phyloP scores from a whole-genome alignment of 257 asterid genomes.

The Ballota nigra region DNA sequence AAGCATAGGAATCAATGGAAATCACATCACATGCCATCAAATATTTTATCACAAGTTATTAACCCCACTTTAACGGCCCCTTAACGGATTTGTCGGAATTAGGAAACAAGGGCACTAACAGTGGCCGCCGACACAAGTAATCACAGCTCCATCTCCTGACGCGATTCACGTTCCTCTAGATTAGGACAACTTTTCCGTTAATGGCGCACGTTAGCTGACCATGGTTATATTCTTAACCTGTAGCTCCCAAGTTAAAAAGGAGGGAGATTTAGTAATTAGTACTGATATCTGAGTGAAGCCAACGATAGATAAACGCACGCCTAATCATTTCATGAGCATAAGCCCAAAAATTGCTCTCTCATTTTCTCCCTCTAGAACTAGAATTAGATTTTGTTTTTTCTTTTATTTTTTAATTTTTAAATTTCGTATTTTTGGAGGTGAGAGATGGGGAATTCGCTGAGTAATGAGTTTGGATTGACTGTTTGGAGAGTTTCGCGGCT shows the following conservation, averaged over 20 bases:
- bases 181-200: constrained; percentile 39
- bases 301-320: constrained; percentile 26
- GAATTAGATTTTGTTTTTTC: not conserved
- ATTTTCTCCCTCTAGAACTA: constrained; percentile 23
- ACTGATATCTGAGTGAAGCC: constrained; percentile 44
- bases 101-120: not conserved
- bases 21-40: too few relatives aligned
- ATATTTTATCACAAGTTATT: too few relatives aligned
- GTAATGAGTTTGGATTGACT: constrained; percentile 18
- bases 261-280: constrained; percentile 1
- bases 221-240: constrained; percentile 23
- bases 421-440: constrained; percentile 21
- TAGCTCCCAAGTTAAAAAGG: constrained; percentile 7
- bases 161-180: constrained; percentile 40
- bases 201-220: constrained; percentile 41
- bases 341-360: constrained; percentile 1
- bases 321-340: constrained; percentile 18
- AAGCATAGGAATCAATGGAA: too few relatives aligned
- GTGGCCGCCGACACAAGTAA: constrained; percentile 4
- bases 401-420: too few relatives aligned
- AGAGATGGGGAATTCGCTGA: constrained; percentile 25
- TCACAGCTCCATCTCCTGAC: constrained; percentile 25
- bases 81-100: constrained; percentile 20
- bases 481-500: constrained; percentile 22
- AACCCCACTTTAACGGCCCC: constrained; percentile 22